Base-by-base conservation (phyloP, 352 stramenopile genomes). In the Bremia lactucae region DNA sequence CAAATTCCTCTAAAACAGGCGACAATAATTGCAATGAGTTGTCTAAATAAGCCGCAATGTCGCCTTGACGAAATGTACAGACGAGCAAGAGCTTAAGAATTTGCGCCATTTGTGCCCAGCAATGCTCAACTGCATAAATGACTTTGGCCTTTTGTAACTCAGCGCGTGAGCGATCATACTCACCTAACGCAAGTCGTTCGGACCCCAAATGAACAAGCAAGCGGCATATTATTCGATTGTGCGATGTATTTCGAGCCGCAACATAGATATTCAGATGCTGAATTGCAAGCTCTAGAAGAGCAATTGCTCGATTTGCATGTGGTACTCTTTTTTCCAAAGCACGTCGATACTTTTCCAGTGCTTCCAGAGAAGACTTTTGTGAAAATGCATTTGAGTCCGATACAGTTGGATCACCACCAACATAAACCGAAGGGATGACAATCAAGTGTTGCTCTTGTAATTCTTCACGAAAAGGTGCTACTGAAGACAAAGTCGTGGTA, bases 21-120 rank as follows among this genome's bases (percentile, higher is more conserved):
- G 72, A 87, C 36, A 93, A 45, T 2, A 93, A 52, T 36, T 93
- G 80, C 34, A 93, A 55, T 20, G 63, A 75, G 39, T 72, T 86
- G 46, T 90, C 80, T 22, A 93, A 63, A 36, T 76, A 93, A 1
- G 74, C 75, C 2, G 60, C 56, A 18, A 62, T 84, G 54, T 93
- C 77, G 14, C 62, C 69, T 40, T 89, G 73, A 2, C 66, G 65
- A n/a, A 77, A 82, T 2, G 71, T 82, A 46, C 80, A 93, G 4
- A 76, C 59, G 4, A 90, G 52, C 5, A 93, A 47, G 28, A 89
- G 71, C 48, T 82, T 70, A 4, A 93, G 43, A 29, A 90, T 70
- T 40, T 90, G 77, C 34, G 69, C 64, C 4, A 66, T 79, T 52
- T 83, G 70, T 4, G 71, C 59, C 71, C 72, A 89, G 62, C 80